A percentile compares a stretch with the other conserved stretches of the same genome.
These are phyloP conservation scores for Rhypophila decipiens DNA, from an alignment of 495 filamentous ascomycete species.

Conservation along the genomic window DNA sequence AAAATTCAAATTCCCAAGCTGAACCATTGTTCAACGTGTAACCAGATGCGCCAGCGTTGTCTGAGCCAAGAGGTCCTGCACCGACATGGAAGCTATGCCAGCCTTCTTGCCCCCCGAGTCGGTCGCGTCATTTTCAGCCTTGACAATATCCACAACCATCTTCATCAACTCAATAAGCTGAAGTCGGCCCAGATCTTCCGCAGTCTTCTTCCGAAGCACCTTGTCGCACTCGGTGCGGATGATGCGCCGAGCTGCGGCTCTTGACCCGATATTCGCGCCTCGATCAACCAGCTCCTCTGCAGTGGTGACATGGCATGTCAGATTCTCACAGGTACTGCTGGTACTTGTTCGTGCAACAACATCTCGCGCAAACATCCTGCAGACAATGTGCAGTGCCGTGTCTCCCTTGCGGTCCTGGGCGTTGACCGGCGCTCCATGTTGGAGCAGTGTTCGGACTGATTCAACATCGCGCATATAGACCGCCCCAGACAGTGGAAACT, in stretches of 20 bases:
- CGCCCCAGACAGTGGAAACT: slow-evolving; percentile 2
- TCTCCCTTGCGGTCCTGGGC: slow-evolving; percentile 1
- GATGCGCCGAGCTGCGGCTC: not conserved
- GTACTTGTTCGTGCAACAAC: too few species aligned
- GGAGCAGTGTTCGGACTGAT: not conserved
- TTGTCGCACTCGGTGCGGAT: not conserved
- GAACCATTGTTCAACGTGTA: too few species aligned
- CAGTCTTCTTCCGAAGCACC: not conserved
- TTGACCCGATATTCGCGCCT: slow-evolving; percentile 2
- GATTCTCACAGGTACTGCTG: not conserved
- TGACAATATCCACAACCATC: not conserved
- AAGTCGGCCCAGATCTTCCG: not conserved
- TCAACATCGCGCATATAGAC: not conserved
- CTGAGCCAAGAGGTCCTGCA: too few species aligned
- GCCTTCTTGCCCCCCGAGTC: too few species aligned
- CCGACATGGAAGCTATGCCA: too few species aligned
- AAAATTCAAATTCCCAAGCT: too few species aligned
- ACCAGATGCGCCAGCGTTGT: too few species aligned
- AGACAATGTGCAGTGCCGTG: slow-evolving; percentile 3
- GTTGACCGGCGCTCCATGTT: not conserved
- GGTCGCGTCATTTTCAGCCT: too few species aligned
- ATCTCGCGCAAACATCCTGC: slow-evolving; percentile 2
- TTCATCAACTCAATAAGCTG: not conserved
- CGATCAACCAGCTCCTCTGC: slow-evolving; percentile 1
- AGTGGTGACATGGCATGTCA: not conserved